Conservation (phyloP, 257 asterid species). For the Solanum etuberosum region DNA sequence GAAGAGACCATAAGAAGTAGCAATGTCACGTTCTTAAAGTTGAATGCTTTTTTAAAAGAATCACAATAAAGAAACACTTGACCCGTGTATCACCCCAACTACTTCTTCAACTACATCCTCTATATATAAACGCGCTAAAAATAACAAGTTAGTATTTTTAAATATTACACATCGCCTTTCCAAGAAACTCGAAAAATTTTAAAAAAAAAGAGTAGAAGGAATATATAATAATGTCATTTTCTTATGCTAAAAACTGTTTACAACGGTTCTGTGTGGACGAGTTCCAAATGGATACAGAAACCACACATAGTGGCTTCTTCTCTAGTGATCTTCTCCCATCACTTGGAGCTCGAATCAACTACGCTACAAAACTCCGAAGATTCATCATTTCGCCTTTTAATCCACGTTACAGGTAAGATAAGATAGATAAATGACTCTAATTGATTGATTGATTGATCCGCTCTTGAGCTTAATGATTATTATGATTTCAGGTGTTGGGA, state of each 20-base stretch:
- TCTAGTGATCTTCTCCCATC: constrained; percentile 73
- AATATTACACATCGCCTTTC: background rate
- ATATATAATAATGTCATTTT: constrained; percentile 28
- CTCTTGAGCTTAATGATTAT: background rate
- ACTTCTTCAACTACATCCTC: background rate
- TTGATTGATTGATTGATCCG: background rate
- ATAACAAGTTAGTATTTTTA: background rate
- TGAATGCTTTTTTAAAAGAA: constrained; percentile 14
- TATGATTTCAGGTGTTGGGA: constrained; percentile 70
- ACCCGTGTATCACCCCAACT: constrained; percentile 16
- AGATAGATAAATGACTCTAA: background rate
- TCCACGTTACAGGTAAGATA: constrained; percentile 47
- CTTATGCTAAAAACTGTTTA: constrained; percentile 31
- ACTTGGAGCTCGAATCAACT: constrained; percentile 78
- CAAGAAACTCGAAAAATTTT: background rate
- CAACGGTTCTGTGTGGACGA: background rate
- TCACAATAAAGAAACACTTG: constrained; percentile 16
- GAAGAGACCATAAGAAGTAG: background rate
- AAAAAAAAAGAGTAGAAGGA: background rate
- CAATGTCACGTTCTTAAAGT: background rate
- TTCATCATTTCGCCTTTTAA: constrained; percentile 62
- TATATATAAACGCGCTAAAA: constrained; percentile 27
- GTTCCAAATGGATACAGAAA: background rate
- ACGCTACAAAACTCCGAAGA: constrained; percentile 38
- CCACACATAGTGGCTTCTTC: constrained; percentile 38